Conservation (phyloP, 1,139 yeast species). For the Blastobotrys raffinosifermentans region DNA sequence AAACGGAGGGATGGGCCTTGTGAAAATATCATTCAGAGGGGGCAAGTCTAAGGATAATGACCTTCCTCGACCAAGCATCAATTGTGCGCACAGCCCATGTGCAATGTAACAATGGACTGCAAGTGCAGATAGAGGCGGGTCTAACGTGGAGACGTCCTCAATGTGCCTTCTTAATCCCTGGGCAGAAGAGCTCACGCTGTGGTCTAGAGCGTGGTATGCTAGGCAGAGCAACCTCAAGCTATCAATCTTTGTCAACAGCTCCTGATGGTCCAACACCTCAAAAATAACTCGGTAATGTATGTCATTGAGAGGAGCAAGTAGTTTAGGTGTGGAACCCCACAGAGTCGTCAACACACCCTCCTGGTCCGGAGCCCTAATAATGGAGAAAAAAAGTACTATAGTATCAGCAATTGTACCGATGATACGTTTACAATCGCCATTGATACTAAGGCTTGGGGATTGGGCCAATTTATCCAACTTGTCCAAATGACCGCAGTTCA, state of each 20-base stretch:
- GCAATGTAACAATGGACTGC: neutral
- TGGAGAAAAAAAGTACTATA: neutral
- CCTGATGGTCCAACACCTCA: constrained; percentile 1
- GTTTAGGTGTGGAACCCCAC: neutral
- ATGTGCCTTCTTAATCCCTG: neutral
- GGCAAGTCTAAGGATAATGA: no score
- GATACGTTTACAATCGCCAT: neutral
- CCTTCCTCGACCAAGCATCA: no score
- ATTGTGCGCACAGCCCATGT: no score
- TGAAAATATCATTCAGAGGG: no score
- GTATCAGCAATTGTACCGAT: neutral
- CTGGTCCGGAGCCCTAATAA: neutral
- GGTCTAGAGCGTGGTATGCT: no score
- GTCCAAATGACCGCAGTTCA: neutral
- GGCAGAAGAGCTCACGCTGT: no score
- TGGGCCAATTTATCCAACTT: neutral
- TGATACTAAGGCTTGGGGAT: neutral
- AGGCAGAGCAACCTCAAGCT: neutral
- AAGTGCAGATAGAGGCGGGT: constrained; percentile 1
- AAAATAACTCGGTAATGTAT: neutral
- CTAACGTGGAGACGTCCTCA: neutral
- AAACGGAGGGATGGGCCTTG: no score
- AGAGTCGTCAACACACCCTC: neutral
- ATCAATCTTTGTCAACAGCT: neutral
- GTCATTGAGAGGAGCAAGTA: neutral